Percentiles rank a stretch among this genome's conserved stretches.
Evolutionary conservation across 2,329 filamentous ascomycete species (phyloP).

Genomic region (Pezicula radicicola): DNA sequence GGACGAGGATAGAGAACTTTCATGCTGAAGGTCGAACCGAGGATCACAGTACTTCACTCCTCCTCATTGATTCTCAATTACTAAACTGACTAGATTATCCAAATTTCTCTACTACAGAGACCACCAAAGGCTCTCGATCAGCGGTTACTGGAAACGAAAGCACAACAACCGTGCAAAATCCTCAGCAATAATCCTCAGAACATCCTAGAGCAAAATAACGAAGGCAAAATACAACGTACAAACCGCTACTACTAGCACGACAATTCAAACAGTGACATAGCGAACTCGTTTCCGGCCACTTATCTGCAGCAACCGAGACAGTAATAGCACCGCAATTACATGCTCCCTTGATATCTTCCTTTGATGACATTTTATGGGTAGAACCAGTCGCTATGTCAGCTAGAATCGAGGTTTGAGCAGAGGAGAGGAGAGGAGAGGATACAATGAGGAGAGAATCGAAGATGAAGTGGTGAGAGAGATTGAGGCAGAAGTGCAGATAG

Average conservation of each 20-base stretch:
- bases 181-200: background rate
- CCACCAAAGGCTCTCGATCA: too few species aligned
- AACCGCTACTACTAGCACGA: background rate
- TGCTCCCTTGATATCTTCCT: background rate
- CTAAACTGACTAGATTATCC: too few species aligned
- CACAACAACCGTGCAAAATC: background rate
- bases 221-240: background rate
- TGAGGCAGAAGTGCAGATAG: too few species aligned
- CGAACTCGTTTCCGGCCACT: background rate
- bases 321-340: background rate
- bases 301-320: background rate
- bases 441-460: too few species aligned
- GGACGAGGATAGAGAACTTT: too few species aligned
- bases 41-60: too few species aligned
- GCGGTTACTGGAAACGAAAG: too few species aligned
- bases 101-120: too few species aligned
- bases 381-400: background rate
- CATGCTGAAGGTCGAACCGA: too few species aligned
- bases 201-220: background rate
- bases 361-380: background rate
- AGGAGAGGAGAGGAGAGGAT: background rate
- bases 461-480: too few species aligned
- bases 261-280: constrained; percentile 2
- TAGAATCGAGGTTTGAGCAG: background rate
- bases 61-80: too few species aligned